Conservation (phyloP, 495 filamentous ascomycete species). For the Penicillium bovifimosum region DNA sequence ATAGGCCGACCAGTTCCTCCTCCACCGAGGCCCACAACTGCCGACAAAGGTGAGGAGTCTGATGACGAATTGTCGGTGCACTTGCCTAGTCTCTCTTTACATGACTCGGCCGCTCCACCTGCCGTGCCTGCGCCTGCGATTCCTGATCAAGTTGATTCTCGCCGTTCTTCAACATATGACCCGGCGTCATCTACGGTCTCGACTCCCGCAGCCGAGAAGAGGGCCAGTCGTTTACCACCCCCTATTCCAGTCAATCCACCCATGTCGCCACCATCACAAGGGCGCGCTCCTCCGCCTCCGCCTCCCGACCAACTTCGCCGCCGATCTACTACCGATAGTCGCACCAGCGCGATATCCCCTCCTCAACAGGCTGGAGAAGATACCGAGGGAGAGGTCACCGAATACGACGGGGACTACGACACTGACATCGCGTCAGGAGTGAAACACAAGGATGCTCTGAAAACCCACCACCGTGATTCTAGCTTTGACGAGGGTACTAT, state of each 20-base stretch:
- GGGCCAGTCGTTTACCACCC: conserved; percentile 48
- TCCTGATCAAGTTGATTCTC: conserved; percentile 41
- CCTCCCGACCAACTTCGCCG: conserved; percentile 58
- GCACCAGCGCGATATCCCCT: conserved; percentile 30
- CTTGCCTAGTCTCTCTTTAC: conserved; percentile 44
- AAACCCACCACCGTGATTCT: conserved; percentile 70
- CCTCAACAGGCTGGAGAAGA: conserved; percentile 50
- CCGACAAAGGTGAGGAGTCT: conserved; percentile 77
- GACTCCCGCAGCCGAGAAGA: conserved; percentile 37
- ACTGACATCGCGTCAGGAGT: conserved; percentile 91
- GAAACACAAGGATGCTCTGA: conserved; percentile 86
- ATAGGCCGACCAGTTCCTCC: conserved; percentile 56
- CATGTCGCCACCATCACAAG: conserved; percentile 49
- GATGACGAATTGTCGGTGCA: conserved; percentile 87
- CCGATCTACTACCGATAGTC: conserved; percentile 54
- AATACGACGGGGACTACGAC: conserved; percentile 98
- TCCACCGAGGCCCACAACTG: conserved; percentile 50
- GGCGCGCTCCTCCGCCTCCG: conserved; percentile 72
- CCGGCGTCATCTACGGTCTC: conserved; percentile 49
- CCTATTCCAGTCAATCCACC: conserved; percentile 45
- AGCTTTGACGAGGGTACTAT: conserved; percentile 58
- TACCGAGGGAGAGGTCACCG: conserved; percentile 76
- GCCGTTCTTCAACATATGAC: conserved; percentile 38
- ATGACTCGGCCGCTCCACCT: conserved; percentile 38
- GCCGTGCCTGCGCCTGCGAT: conserved; percentile 42